Conservation (phyloP, 2,329 filamentous ascomycete genomes). For the Aspergillus latus region DNA sequence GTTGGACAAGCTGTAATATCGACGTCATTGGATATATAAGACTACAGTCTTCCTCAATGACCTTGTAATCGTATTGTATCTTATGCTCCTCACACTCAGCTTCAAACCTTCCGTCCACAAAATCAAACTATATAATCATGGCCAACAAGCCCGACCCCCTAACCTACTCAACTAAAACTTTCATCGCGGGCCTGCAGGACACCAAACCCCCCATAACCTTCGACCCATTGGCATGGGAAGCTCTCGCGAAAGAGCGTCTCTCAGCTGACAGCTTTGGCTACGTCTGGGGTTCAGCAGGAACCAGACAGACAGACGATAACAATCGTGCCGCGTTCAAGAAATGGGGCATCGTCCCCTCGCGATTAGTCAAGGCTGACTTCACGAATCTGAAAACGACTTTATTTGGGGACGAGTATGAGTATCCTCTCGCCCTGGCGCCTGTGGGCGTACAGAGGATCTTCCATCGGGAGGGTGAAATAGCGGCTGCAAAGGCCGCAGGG, state of each 20-base stretch:
- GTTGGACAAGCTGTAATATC: too few species aligned
- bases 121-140: background rate
- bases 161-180: slow-evolving; percentile 44
- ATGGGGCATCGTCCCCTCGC: slow-evolving; percentile 29
- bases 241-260: slow-evolving; percentile 52
- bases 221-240: slow-evolving; percentile 55
- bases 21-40: too few species aligned
- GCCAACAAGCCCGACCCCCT: background rate
- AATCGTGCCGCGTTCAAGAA: slow-evolving; percentile 33
- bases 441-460: slow-evolving; percentile 69
- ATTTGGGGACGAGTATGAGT: slow-evolving; percentile 50
- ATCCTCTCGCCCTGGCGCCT: slow-evolving; percentile 63
- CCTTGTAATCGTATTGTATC: too few species aligned
- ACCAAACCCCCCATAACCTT: slow-evolving; percentile 54
- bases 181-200: slow-evolving; percentile 49
- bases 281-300: slow-evolving; percentile 57
- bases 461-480: slow-evolving; percentile 63
- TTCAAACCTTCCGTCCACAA: too few species aligned
- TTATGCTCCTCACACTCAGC: too few species aligned
- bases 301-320: slow-evolving; percentile 28
- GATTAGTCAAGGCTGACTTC: slow-evolving; percentile 38
- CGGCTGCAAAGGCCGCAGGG: slow-evolving; percentile 60
- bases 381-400: slow-evolving; percentile 46
- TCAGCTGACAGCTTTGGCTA: slow-evolving; percentile 56
- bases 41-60: too few species aligned